Evolutionary conservation across 2,329 filamentous ascomycete genomes (phyloP).

Genomic region (Pseudogymnoascus sp.): DNA sequence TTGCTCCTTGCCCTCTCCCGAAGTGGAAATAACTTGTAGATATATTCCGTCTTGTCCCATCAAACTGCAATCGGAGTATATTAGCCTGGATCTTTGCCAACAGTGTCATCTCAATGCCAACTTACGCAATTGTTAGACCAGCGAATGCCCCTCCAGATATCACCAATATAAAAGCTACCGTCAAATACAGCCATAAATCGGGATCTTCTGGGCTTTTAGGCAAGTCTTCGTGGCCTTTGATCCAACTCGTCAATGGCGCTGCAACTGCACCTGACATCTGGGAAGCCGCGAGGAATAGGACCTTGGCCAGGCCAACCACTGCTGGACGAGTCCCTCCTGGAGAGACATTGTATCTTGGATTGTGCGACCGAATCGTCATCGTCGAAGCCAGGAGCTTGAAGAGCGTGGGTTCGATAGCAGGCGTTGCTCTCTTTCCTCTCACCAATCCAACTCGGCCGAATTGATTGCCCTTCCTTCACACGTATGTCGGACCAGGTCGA

Average conservation of each 20-base stretch:
- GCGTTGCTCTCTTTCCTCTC: neutral
- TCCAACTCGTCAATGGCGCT: slow-evolving; percentile 29
- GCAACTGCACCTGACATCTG: slow-evolving; percentile 29
- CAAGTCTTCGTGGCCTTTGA: slow-evolving; percentile 38
- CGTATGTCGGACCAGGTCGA: neutral
- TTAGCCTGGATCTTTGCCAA: neutral
- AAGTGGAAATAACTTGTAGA: slow-evolving; percentile 81
- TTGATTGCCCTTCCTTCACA: neutral
- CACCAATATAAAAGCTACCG: slow-evolving; percentile 53
- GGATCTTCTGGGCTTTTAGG: slow-evolving; percentile 52
- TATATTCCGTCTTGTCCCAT: slow-evolving; percentile 79
- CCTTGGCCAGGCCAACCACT: slow-evolving; percentile 45
- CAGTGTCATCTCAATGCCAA: slow-evolving; percentile 17
- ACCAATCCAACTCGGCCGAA: neutral
- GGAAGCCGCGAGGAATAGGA: slow-evolving; percentile 44
- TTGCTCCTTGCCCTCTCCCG: slow-evolving; percentile 71
- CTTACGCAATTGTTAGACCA: slow-evolving; percentile 77
- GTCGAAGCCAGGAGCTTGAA: neutral
- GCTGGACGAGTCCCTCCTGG: slow-evolving; percentile 35
- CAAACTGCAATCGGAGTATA: slow-evolving; percentile 18
- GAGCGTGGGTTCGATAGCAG: neutral
- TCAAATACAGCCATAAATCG: slow-evolving; percentile 73
- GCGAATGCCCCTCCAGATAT: slow-evolving; percentile 85
- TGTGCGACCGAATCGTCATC: neutral
- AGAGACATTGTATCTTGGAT: slow-evolving; percentile 3